Evolutionary conservation across 768 basidiomycete genomes (phyloP).

Genomic region (Termitomyces sp.): DNA sequence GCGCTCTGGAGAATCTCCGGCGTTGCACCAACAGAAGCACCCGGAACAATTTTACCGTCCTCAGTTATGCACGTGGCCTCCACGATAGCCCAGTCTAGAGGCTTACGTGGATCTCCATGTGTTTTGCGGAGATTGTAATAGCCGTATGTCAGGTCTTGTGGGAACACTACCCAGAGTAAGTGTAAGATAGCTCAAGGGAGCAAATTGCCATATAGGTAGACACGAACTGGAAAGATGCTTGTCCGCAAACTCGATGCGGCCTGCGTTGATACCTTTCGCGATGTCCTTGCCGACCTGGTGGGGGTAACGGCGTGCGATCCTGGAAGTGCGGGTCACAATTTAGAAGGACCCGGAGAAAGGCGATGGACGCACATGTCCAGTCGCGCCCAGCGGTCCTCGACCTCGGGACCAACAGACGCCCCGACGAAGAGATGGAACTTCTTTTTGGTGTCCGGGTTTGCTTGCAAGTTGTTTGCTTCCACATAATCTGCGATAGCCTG

Average conservation of each 20-base stretch:
- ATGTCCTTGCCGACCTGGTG: constrained; percentile 47
- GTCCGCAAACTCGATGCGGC: constrained; percentile 41
- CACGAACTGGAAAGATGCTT: constrained; percentile 43
- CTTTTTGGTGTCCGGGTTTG: constrained; percentile 34
- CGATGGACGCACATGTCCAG: constrained; percentile 34
- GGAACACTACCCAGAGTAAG: constrained; percentile 32
- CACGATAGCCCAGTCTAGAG: constrained; percentile 44
- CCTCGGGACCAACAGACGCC: constrained; percentile 41
- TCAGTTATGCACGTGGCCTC: constrained; percentile 46
- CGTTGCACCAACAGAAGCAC: constrained; percentile 42
- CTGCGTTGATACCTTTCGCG: constrained; percentile 42
- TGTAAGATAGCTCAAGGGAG: neutral
- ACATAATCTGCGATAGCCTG: constrained; percentile 43
- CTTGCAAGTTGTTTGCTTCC: constrained; percentile 39
- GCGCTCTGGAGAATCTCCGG: constrained; percentile 44
- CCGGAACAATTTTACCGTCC: constrained; percentile 41
- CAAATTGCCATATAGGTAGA: neutral
- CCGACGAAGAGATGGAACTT: constrained; percentile 46
- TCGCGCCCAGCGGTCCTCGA: constrained; percentile 42
- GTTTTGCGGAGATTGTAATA: constrained; percentile 39
- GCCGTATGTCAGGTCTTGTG: constrained; percentile 43
- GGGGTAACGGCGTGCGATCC: constrained; percentile 39
- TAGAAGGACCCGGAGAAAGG: neutral
- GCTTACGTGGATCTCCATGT: constrained; percentile 38
- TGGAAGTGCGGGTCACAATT: constrained; percentile 2